Percentiles rank a stretch among this genome's conserved stretches.
Evolutionary conservation across 768 basidiomycete species (phyloP).

Genomic region (Tulasnella sp.): DNA sequence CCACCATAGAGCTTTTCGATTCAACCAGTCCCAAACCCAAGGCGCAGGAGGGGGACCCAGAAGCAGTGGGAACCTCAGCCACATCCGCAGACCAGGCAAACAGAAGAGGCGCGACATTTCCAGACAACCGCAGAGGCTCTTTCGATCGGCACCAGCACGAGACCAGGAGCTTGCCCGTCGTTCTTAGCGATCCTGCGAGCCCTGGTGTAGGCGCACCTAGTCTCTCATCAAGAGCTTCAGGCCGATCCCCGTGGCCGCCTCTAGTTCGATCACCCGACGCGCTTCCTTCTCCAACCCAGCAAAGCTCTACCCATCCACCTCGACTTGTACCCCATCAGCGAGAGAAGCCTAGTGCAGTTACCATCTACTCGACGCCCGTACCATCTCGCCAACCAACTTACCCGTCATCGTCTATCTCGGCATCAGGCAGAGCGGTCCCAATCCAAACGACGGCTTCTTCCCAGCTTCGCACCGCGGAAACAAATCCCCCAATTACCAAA

Average conservation of each 20-base stretch:
- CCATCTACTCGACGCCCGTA: neutral
- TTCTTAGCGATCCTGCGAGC: neutral
- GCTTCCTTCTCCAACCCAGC: neutral
- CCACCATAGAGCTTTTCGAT: constrained; percentile 2
- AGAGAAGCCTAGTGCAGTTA: neutral
- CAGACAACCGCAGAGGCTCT: neutral
- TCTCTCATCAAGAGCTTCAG: neutral
- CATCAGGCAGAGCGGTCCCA: neutral
- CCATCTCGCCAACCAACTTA: neutral
- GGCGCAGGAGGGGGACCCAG: too few relatives aligned
- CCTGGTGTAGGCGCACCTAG: neutral
- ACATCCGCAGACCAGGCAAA: neutral
- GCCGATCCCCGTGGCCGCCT: neutral
- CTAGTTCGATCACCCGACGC: neutral
- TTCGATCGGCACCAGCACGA: neutral
- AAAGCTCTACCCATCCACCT: neutral
- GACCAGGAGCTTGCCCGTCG: neutral
- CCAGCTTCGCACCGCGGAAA: neutral
- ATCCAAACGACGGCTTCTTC: neutral
- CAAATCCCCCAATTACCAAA: neutral
- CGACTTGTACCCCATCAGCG: neutral
- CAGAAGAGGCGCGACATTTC: neutral
- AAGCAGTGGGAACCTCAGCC: neutral
- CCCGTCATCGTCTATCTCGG: neutral
- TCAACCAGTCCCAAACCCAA: neutral